Evolutionary conservation across 2,329 filamentous ascomycete species (phyloP).

Genomic region (Aspergillus ibericus): DNA sequence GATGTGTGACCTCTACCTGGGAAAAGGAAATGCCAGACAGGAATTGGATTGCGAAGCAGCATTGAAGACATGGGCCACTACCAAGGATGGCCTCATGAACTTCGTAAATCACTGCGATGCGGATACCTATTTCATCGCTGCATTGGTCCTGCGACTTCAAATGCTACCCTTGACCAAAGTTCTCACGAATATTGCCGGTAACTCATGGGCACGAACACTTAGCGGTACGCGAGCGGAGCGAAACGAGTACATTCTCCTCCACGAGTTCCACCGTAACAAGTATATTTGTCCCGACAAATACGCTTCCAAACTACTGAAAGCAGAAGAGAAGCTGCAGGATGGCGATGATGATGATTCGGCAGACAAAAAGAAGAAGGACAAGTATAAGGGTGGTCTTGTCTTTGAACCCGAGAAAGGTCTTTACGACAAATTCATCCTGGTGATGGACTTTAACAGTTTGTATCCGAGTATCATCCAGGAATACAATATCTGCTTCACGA

Average conservation of each 20-base stretch:
- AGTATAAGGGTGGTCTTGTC: constrained; percentile 96
- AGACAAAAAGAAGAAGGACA: constrained; percentile 95
- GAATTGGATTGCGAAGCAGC: constrained; percentile 88
- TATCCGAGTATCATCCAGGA: constrained; percentile 99
- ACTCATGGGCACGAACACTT: constrained; percentile 95
- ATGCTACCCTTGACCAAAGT: constrained; percentile 93
- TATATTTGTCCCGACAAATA: constrained; percentile 98
- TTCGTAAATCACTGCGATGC: constrained; percentile 92
- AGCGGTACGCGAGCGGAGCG: constrained; percentile 95
- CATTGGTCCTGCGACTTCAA: constrained; percentile 83
- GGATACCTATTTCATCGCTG: constrained; percentile 94
- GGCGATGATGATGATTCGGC: constrained; percentile 63
- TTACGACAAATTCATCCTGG: constrained; percentile 96
- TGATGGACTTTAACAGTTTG: constrained; percentile 99
- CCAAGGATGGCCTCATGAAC: constrained; percentile 83
- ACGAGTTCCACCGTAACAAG: constrained; percentile 95
- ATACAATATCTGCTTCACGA: constrained; percentile 99
- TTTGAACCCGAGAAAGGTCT: constrained; percentile 97
- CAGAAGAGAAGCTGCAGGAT: constrained; percentile 68
- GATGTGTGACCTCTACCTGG: constrained; percentile 91
- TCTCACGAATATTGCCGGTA: constrained; percentile 92
- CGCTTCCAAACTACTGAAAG: constrained; percentile 71
- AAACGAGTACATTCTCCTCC: constrained; percentile 98
- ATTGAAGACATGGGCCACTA: constrained; percentile 80
- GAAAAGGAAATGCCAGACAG: constrained; percentile 67